phyloP scores from a whole-genome alignment of 352 stramenopile genomes.

The Phytophthora podocarpi region DNA sequence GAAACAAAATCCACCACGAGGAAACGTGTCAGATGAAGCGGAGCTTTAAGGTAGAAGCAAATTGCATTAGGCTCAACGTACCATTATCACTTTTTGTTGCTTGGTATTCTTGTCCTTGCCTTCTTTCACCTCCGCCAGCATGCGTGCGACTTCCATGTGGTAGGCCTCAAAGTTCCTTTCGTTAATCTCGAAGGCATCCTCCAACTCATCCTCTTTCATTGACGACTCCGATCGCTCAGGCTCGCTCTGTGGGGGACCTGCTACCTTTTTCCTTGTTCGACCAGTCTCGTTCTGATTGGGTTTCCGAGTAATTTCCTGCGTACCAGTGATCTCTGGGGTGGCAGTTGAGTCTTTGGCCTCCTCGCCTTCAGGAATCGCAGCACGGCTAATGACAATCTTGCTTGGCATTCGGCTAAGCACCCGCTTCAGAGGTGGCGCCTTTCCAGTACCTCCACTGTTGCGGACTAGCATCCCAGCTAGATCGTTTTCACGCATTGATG shows the following conservation, averaged over 20 bases:
- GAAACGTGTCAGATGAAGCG: not conserved
- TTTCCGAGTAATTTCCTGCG: slow-evolving; percentile 1
- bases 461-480: slow-evolving; percentile 42
- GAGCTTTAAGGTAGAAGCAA: too few species aligned
- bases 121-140: slow-evolving; percentile 71
- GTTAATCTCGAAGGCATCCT: slow-evolving; percentile 46
- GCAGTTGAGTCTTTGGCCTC: slow-evolving; percentile 2
- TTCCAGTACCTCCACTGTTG: slow-evolving; percentile 2
- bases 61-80: slow-evolving; percentile 28
- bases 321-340: not conserved
- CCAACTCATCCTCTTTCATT: slow-evolving; percentile 21
- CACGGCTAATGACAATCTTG: slow-evolving; percentile 62
- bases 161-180: slow-evolving; percentile 75
- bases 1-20: not conserved
- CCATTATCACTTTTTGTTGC: slow-evolving; percentile 72
- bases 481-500: slow-evolving; percentile 78
- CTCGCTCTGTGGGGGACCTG: not conserved
- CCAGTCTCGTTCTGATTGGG: not conserved
- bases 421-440: slow-evolving; percentile 37
- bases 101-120: slow-evolving; percentile 58
- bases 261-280: not conserved
- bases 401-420: slow-evolving; percentile 70
- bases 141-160: slow-evolving; percentile 65
- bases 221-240: not conserved
- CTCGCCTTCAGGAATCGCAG: slow-evolving; percentile 22